These are phyloP conservation scores for Vigna angularis DNA, from an alignment of 306 rosid species.

Conservation along the genomic window DNA sequence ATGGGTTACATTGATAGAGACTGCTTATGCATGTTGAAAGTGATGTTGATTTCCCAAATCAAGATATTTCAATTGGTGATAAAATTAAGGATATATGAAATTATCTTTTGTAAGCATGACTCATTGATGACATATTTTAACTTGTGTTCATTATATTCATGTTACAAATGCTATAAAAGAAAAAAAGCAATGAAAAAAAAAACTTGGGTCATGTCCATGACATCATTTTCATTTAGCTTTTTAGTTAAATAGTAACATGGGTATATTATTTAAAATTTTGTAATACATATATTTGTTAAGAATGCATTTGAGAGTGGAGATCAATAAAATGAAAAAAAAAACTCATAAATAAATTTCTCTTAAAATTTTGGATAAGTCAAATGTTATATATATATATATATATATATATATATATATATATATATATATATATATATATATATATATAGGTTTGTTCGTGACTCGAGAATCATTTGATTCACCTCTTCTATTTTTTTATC, in stretches of 20 bases:
- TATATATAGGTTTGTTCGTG: no score
- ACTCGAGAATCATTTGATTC: no score
- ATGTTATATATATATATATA: no score
- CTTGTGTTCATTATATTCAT: not conserved
- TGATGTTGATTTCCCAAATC: constrained; percentile 47
- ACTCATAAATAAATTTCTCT: no score
- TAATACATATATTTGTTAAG: no score
- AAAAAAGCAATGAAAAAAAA: not conserved
- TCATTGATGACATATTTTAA: constrained; percentile 45
- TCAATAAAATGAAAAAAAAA: no score
- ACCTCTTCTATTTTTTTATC: no score
- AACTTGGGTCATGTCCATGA: not conserved
- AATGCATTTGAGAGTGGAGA: no score
- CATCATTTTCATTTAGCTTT: not conserved
- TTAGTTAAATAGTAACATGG: not conserved
- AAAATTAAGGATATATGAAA: not conserved
- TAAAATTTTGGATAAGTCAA: no score
- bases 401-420: no score
- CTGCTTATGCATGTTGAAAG: constrained; percentile 47
- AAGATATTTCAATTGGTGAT: constrained; percentile 38
- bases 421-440: no score
- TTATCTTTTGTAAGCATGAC: constrained; percentile 53
- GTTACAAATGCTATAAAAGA: not conserved
- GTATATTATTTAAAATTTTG: no score
- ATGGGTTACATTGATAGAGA: constrained; percentile 61